These are phyloP conservation scores for Cyclotella distinguenda DNA, from an alignment of 108 stramenopile genomes.

Conservation along the genomic window DNA sequence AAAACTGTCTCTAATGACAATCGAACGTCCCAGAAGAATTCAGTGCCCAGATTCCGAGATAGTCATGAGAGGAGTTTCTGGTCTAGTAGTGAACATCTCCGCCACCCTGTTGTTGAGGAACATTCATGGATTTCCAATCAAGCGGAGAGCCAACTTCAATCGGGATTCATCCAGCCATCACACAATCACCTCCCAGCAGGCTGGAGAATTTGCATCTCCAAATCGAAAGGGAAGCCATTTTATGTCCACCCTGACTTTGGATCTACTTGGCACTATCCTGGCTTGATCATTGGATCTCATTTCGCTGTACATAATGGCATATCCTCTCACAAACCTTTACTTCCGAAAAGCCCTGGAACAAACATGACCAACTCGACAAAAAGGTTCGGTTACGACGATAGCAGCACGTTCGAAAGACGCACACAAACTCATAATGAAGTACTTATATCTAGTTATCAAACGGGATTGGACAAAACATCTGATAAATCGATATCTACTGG, in stretches of 20 bases:
- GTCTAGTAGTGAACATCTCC: not conserved
- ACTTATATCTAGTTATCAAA: too few species aligned
- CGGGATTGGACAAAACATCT: too few species aligned
- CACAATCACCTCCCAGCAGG: constrained; percentile 66
- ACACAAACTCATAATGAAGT: too few species aligned
- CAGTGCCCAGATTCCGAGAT: not conserved
- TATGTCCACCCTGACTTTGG: constrained; percentile 77
- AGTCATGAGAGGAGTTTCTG: not conserved
- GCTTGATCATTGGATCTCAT: constrained; percentile 31
- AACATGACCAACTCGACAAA: too few species aligned
- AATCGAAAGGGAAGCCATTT: constrained; percentile 58
- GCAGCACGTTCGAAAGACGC: too few species aligned
- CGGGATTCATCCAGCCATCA: not conserved
- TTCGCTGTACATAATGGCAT: constrained; percentile 9
- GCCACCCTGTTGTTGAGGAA: not conserved
- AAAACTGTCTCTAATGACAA: constrained; percentile 2
- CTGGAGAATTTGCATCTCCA: constrained; percentile 65
- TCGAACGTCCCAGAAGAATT: not conserved
- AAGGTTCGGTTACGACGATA: too few species aligned
- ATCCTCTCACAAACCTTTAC: not conserved
- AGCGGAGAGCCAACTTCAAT: not conserved
- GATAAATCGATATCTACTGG: too few species aligned
- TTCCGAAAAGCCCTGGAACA: not conserved
- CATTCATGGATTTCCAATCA: not conserved
- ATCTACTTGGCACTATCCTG: constrained; percentile 72